Evolutionary conservation across 805 yeast species (phyloP), one percentile per base, ranked within the genome.

Genomic region (Yarrowia porcina): DNA sequence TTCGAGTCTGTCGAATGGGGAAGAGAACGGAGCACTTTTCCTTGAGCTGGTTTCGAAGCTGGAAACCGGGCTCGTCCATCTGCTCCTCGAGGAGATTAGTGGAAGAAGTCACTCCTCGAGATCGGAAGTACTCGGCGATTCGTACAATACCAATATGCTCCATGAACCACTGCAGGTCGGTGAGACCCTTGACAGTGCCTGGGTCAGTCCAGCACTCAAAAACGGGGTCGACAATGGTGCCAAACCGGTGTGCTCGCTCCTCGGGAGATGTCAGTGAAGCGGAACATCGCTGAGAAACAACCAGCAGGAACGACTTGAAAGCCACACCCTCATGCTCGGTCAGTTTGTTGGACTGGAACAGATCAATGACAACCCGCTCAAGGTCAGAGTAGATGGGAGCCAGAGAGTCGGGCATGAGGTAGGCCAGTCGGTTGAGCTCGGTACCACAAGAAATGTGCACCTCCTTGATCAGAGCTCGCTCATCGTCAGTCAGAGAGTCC

Each of bases 91-190:
- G 73, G 61, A 96, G 74, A 73, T 91, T 84, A 2, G 96, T 88
- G 27, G 79, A 75, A 4, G 92, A 90, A 1, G 88, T 82, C 32
- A 96, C 92, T 5, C 89, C 89, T 67, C 98, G 79, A 8, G 83
- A 82, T 65, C 87, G 86, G 74, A 96, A 94, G 71, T 94, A 94
- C 64, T 88, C 88, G 0, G 97, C 96, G 70, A 94, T 96, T 71
- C 86, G 85, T 2, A 91, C 98, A 63, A 94, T 90, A 2, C 99
- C 99, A 59, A 96, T 81, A 69, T 97, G 82, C 74, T 92, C 98
- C 98, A 94, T 93, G 69, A 94, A 94, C 98, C 98, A 94, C 65
- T 90, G 97, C 47, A 96, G 79, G 71, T 93, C 96, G 70, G 86
- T 78, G 28, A 94, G 77, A 0, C 97, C 97, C 70, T 90, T 90